Base-by-base conservation (phyloP, 768 basidiomycete species). In the Termitomyces sp. region DNA sequence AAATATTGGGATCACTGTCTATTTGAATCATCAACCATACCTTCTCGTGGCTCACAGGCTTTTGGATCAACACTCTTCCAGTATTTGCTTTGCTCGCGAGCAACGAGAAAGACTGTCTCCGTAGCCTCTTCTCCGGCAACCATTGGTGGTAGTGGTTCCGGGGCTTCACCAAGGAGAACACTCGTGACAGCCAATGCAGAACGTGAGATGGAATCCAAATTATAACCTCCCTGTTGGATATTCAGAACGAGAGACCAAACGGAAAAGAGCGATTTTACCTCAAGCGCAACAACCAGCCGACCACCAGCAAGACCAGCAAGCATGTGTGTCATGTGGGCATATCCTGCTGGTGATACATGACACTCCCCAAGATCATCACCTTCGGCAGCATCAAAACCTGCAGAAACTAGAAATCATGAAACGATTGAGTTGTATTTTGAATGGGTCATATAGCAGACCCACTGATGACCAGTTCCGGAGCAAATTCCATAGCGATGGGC, bases 291-390 rank as follows among this genome's bases (percentile, higher is more conserved):
- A 12, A 96, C 92, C 16, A 99, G 65, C 65, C 86, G 90, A 3
- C 97, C 97, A 8, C 84, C 83, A 24, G 96, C 96, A 18, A 99
- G 78, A 22, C 89, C 85, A 40, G 87, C 83, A 9, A 99, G 79
- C 93, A 99, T 96, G 67, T 98, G 91, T 6, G 97, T 97, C 95
- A 99, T 98, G 65, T 98, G 97, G 0, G 94, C 94, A 70, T 94
- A 99, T 5, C 95, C 97, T 18, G 86, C 82, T 0, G 97, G 97
- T 5, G 91, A 82, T 59, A 99, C 95, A 63, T 86, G 78, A 65
- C 95, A 98, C 73, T 89, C 89, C 36, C 97, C 97, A 4, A 99
- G 80, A 37, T 87, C 85, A 66, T 99, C 97, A 4, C 97, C 97
- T 30, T 81, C 83, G 0, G 97, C 97, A 9, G 97, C 97, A 67